phyloP scores from a whole-genome alignment of 2,329 filamentous ascomycete species.

The Cercospora zeina region DNA sequence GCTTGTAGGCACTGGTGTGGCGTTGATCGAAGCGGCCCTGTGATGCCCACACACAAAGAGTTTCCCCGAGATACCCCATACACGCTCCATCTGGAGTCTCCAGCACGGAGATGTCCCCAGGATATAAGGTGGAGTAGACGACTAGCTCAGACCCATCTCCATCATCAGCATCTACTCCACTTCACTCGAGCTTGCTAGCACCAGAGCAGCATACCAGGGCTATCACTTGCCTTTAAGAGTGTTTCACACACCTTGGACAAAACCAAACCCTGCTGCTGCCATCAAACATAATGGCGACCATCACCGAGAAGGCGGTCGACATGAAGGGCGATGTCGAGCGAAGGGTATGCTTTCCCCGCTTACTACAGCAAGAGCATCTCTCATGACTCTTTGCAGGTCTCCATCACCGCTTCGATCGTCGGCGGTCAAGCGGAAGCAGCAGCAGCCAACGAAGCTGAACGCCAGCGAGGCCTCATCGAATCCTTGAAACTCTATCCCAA shows the following conservation, averaged over 20 bases:
- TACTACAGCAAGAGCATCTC: background rate
- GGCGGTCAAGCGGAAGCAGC: slow-evolving; percentile 14
- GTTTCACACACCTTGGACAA: background rate
- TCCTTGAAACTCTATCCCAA: slow-evolving; percentile 21
- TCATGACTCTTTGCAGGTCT: slow-evolving; percentile 2
- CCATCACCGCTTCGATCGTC: slow-evolving; percentile 10
- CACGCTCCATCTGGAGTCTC: slow-evolving; percentile 4
- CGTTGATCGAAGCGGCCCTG: background rate
- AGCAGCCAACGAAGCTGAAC: slow-evolving; percentile 15
- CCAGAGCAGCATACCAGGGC: background rate
- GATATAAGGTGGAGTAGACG: slow-evolving; percentile 10
- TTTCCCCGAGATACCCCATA: slow-evolving; percentile 3
- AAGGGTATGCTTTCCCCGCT: background rate
- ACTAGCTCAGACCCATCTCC: background rate
- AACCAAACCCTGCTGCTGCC: background rate
- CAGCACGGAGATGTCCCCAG: slow-evolving; percentile 1
- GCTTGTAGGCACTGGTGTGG: background rate
- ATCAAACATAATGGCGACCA: background rate
- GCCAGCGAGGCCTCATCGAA: slow-evolving; percentile 15
- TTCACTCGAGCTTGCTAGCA: background rate
- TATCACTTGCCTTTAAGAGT: background rate
- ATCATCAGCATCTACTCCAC: slow-evolving; percentile 1
- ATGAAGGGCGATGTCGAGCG: background rate
- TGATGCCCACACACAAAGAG: background rate
- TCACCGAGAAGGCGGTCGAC: background rate